Conservation (phyloP, 352 stramenopile species). For the Blastocystis sp. region DNA sequence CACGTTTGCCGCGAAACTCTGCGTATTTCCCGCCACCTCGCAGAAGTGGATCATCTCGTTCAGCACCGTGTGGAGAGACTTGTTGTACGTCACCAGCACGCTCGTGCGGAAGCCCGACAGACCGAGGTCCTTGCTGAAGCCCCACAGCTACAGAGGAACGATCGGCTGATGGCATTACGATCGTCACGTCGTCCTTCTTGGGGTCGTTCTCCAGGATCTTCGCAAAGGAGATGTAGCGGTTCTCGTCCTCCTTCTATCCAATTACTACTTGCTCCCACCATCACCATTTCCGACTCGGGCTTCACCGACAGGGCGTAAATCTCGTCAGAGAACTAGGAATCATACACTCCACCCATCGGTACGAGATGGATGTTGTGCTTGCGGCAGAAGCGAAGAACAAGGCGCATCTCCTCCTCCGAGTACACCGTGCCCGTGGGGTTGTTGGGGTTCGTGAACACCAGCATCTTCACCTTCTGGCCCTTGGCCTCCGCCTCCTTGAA, state of each 20-base stretch:
- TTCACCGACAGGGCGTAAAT: slow-evolving; percentile 67
- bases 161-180: background rate
- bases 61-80: slow-evolving; percentile 30
- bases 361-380: slow-evolving; percentile 56
- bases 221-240: slow-evolving; percentile 36
- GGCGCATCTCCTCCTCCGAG: slow-evolving; percentile 58
- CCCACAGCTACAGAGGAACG: slow-evolving; percentile 35
- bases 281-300: slow-evolving; percentile 1
- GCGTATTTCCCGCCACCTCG: slow-evolving; percentile 35
- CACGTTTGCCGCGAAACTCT: slow-evolving; percentile 59
- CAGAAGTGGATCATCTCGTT: slow-evolving; percentile 65
- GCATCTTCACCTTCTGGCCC: slow-evolving; percentile 49
- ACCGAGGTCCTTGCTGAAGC: slow-evolving; percentile 64
- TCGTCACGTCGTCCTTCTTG: slow-evolving; percentile 62
- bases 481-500: slow-evolving; percentile 23
- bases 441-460: slow-evolving; percentile 68
- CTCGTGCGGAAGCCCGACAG: slow-evolving; percentile 62
- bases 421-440: slow-evolving; percentile 64
- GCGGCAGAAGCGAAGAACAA: slow-evolving; percentile 59
- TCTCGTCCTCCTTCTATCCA: slow-evolving; percentile 32
- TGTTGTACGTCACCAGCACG: slow-evolving; percentile 53
- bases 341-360: background rate
- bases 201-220: slow-evolving; percentile 67
- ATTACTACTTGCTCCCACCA: background rate
- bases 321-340: slow-evolving; percentile 57